These are phyloP conservation scores for Hortiboletus campestris DNA, from an alignment of 768 basidiomycete genomes.

Conservation along the genomic window DNA sequence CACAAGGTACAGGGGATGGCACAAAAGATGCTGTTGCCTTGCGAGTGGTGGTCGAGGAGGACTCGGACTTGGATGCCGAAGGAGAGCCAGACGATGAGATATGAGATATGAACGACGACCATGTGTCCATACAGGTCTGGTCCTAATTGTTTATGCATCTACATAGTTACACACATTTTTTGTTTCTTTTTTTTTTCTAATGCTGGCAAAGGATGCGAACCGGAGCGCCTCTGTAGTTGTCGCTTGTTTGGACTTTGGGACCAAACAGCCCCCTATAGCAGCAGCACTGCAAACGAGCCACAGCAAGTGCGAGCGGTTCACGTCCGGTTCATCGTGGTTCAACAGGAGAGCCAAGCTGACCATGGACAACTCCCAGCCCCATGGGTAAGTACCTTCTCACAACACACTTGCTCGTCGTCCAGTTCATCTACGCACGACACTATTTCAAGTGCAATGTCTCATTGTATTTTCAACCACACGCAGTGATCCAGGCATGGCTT, in stretches of 20 bases:
- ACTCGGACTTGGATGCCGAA: conserved; percentile 40
- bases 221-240: conserved; percentile 17
- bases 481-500: conserved; percentile 62
- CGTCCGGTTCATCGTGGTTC: conserved; percentile 37
- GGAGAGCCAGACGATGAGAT: conserved; percentile 47
- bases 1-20: neutral
- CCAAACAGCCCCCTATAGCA: conserved; percentile 13
- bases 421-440: neutral
- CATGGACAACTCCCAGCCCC: conserved; percentile 35
- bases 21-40: conserved; percentile 1
- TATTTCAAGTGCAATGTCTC: conserved; percentile 10
- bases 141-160: conserved; percentile 24
- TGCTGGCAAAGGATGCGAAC: conserved; percentile 18
- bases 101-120: conserved; percentile 36
- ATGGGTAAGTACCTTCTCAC: conserved; percentile 32
- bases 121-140: conserved; percentile 21
- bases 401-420: neutral
- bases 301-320: conserved; percentile 35
- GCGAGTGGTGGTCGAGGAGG: conserved; percentile 22
- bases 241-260: conserved; percentile 17
- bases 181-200: neutral
- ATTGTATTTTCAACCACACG: conserved; percentile 19
- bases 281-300: conserved; percentile 32
- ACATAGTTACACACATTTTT: conserved; percentile 6
- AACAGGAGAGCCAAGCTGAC: conserved; percentile 17